Evolutionary conservation across 148 eudicot genomes (phyloP).

Genomic region (Rhododendron mucronatum): DNA sequence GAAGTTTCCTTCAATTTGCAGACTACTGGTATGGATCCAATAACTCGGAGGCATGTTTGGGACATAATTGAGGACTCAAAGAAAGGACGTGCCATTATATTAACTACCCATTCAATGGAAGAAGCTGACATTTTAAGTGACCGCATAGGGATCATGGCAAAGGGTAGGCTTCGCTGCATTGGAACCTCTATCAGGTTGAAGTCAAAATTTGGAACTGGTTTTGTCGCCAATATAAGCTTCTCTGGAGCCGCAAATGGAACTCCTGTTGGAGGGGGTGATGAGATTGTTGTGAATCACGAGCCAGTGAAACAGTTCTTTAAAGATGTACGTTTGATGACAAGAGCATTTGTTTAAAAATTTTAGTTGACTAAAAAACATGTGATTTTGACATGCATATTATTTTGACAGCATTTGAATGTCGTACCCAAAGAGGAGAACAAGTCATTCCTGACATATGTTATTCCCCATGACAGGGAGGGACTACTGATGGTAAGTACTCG

Average conservation of each 20-base stretch:
- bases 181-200: conserved; percentile 84
- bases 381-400: conserved; percentile 3
- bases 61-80: conserved; percentile 90
- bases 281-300: conserved; percentile 26
- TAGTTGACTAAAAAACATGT: background rate
- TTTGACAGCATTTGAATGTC: conserved; percentile 58
- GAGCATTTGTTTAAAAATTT: background rate
- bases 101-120: conserved; percentile 98
- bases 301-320: conserved; percentile 66
- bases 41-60: conserved; percentile 90
- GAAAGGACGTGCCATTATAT: conserved; percentile 67
- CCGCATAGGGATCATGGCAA: conserved; percentile 92
- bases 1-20: conserved; percentile 18
- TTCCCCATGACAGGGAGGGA: conserved; percentile 69
- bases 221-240: conserved; percentile 64
- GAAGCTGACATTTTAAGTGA: conserved; percentile 89
- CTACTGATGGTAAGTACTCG: conserved; percentile 47
- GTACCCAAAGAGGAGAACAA: conserved; percentile 72
- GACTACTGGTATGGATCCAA: conserved; percentile 98
- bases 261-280: conserved; percentile 22
- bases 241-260: conserved; percentile 26
- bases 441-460: conserved; percentile 63
- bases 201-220: conserved; percentile 85
- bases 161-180: conserved; percentile 91
- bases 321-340: conserved; percentile 37